Evolutionary conservation across 176 grass and related monocot genomes (phyloP), one percentile per base, ranked within the genome.

Genomic region (Oryza coarctata): DNA sequence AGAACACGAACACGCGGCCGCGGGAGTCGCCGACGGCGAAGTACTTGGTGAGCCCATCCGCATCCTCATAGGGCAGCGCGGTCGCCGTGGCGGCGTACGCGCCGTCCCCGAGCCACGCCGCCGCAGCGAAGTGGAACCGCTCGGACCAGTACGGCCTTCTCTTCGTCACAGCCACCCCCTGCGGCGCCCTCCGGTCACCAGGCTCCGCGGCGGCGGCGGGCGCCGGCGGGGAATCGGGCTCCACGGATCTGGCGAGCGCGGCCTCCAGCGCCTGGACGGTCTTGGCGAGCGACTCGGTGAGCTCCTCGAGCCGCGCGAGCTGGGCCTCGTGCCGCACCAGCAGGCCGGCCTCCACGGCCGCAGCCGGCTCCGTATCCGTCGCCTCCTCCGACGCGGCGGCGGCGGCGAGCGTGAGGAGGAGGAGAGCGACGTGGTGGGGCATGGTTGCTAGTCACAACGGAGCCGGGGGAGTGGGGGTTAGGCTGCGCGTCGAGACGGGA

Each of bases 1-100:
- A 95, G 88, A 98, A 98, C 50, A 93, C 83, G 74, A 89, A 98
- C 44, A 93, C 84, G 55, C 88, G 81, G 81, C 94, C 94, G 10
- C 70, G 86, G 44, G 94, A 93, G 64, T 97, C 94, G 6, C 94
- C 94, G 0, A 93, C 87, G 31, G 92, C 88, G 63, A 98, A 91
- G 85, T 98, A 98, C 86, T 95, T 98, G 86, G 86, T 93, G 63
- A 91, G 26, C 7, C 95, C 90, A 2, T 91, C 92, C 1, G 77
- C 84, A 63, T 91, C 92, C 83, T 91, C 90, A 44, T 86, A 98
- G 9, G 94, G 94, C 43, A 97, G 91, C 58, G 80, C 77, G 0
- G 84, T 68, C 15, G 61, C 82, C 0, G 82, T 75, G 0, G 90
- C 72, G 7, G 84, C 92, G 65, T 88, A 20, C 35, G 95, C 84